Evolutionary conservation across 352 stramenopile genomes (phyloP).

Genomic region (Globisporangium polare): DNA sequence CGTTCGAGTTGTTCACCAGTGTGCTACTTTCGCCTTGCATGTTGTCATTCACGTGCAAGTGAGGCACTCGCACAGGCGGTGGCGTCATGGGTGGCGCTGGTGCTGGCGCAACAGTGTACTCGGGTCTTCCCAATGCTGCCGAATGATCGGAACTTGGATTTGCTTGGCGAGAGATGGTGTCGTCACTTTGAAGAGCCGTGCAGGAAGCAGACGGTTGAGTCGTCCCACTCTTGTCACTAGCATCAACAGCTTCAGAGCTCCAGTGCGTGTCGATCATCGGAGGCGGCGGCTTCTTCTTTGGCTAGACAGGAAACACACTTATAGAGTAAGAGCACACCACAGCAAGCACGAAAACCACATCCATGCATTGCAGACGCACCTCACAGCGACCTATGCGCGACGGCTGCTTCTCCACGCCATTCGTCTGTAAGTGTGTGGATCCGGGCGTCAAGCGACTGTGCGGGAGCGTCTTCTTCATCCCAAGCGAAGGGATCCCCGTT

Average conservation of each 20-base stretch:
- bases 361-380: slow-evolving; percentile 2
- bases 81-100: not conserved
- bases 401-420: not conserved
- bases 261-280: slow-evolving; percentile 13
- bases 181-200: not conserved
- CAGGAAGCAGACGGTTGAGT: not conserved
- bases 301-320: too few species aligned
- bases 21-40: not conserved
- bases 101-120: not conserved
- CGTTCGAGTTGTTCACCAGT: slow-evolving; percentile 12
- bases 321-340: too few species aligned
- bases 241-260: not conserved
- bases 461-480: not conserved
- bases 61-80: not conserved
- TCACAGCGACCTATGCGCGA: slow-evolving; percentile 11
- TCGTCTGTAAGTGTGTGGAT: not conserved
- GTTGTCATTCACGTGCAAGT: not conserved
- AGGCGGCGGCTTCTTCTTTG: slow-evolving; percentile 10
- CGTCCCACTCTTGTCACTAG: not conserved
- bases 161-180: not conserved
- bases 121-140: not conserved
- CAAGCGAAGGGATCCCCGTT: slow-evolving; percentile 4
- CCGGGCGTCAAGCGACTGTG: not conserved
- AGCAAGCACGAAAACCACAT: too few species aligned
- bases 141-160: not conserved